These are phyloP conservation scores for Fomitopsis palustris DNA, from an alignment of 1,284 basidiomycete genomes.

Conservation along the genomic window DNA sequence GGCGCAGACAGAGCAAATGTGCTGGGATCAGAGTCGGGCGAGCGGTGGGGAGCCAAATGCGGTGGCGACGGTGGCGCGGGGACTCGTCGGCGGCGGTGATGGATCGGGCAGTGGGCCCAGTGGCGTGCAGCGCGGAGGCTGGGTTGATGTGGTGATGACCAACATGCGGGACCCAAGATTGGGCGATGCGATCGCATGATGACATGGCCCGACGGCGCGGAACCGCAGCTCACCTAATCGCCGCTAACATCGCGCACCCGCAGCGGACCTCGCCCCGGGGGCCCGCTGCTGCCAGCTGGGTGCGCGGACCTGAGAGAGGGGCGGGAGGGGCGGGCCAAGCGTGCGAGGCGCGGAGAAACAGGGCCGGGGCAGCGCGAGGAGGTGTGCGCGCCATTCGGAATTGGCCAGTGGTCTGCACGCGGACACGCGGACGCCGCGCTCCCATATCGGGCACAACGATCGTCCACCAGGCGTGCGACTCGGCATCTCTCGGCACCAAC, in stretches of 20 bases:
- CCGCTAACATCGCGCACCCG: neutral
- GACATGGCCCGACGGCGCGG: neutral
- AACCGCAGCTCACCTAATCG: neutral
- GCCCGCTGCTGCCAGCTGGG: neutral
- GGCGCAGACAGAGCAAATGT: neutral
- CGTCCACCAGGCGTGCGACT: conserved; percentile 9
- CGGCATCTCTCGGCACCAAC: neutral
- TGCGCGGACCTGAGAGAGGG: neutral
- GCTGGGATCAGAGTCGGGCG: neutral
- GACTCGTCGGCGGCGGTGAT: neutral
- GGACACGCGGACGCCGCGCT: neutral
- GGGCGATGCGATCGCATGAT: conserved; percentile 6
- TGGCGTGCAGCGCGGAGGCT: neutral
- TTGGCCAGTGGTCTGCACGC: too few species aligned
- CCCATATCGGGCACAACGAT: conserved; percentile 5
- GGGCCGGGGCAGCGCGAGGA: neutral
- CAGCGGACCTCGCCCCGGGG: neutral
- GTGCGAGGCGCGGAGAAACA: neutral
- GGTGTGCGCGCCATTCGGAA: neutral
- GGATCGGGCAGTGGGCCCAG: too few species aligned
- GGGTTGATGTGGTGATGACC: neutral
- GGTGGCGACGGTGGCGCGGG: neutral
- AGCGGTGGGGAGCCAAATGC: too few species aligned
- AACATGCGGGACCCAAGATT: neutral
- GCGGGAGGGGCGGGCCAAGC: neutral